These are phyloP conservation scores for Penicillium goetzii DNA, from an alignment of 495 filamentous ascomycete species.

Conservation along the genomic window DNA sequence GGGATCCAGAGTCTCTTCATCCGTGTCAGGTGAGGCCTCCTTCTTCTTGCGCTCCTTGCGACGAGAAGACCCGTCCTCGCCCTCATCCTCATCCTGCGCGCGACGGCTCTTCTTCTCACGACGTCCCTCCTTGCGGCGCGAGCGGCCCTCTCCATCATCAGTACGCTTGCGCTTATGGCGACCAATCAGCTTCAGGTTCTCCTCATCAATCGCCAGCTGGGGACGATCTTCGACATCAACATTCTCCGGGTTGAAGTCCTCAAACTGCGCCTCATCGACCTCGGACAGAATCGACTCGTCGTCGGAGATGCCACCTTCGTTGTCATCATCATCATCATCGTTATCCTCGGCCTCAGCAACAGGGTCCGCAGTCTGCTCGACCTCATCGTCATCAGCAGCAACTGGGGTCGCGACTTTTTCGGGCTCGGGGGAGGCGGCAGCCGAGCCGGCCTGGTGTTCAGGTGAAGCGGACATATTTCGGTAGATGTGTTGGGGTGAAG, in stretches of 20 bases:
- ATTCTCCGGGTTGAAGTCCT: conserved; percentile 81
- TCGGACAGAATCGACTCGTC: conserved; percentile 89
- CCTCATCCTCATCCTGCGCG: conserved; percentile 54
- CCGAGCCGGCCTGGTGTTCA: conserved; percentile 34
- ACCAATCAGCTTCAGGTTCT: conserved; percentile 74
- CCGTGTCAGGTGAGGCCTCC: conserved; percentile 54
- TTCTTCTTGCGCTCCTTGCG: conserved; percentile 56
- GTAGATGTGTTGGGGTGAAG: neutral
- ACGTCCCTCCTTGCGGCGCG: conserved; percentile 75
- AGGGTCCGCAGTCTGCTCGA: conserved; percentile 23
- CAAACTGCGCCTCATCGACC: conserved; percentile 93
- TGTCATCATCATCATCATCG: conserved; percentile 17
- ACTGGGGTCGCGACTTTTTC: conserved; percentile 32
- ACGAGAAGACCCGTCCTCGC: conserved; percentile 61
- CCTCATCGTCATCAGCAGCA: conserved; percentile 34
- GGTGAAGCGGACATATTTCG: conserved; percentile 47
- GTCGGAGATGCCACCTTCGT: conserved; percentile 58
- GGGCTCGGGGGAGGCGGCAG: conserved; percentile 26
- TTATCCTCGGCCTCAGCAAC: conserved; percentile 21
- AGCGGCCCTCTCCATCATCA: conserved; percentile 56
- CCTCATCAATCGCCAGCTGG: conserved; percentile 82
- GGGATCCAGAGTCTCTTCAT: conserved; percentile 65
- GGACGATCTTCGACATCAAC: conserved; percentile 78
- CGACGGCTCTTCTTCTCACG: conserved; percentile 75
- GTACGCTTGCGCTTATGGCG: conserved; percentile 82